Percentiles rank a stretch among this genome's conserved stretches.
Evolutionary conservation across 164 flowering plant genomes (phyloP).

Genomic region (Piper betle): DNA sequence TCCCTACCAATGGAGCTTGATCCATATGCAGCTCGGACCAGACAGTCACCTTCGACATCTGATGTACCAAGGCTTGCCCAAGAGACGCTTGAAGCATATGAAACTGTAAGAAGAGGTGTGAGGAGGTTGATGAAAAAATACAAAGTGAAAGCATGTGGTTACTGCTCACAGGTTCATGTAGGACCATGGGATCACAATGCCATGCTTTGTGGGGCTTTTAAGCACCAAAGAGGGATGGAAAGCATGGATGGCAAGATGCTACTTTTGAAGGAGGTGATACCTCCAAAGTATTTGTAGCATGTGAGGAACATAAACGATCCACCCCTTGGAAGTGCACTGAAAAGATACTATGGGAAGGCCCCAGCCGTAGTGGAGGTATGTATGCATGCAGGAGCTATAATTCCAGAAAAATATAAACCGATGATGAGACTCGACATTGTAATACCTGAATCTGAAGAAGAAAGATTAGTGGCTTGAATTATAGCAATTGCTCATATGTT

Average conservation of each 20-base stretch:
- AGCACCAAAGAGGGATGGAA: conserved; percentile 97
- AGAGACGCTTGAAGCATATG: conserved; percentile 61
- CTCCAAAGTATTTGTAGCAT: conserved; percentile 87
- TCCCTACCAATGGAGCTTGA: conserved; percentile 41
- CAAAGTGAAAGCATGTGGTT: conserved; percentile 87
- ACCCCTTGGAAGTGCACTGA: conserved; percentile 47
- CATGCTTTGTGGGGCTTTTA: conserved; percentile 82
- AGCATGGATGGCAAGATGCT: conserved; percentile 98
- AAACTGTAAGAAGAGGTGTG: conserved; percentile 47
- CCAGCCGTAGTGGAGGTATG: conserved; percentile 91
- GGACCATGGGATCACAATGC: conserved; percentile 97
- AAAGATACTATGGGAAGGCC: conserved; percentile 77
- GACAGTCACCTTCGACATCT: conserved; percentile 34
- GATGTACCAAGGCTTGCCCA: conserved; percentile 45
- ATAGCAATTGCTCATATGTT: background rate
- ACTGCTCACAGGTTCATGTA: conserved; percentile 91
- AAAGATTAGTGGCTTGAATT: conserved; percentile 40
- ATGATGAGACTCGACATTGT: conserved; percentile 96
- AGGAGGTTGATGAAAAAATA: conserved; percentile 65
- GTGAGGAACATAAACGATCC: conserved; percentile 61
- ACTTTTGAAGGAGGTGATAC: conserved; percentile 69
- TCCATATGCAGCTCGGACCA: conserved; percentile 38
- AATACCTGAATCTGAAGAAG: conserved; percentile 68
- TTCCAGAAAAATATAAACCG: conserved; percentile 55
- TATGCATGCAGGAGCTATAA: conserved; percentile 66